Evolutionary conservation across 352 stramenopile genomes (phyloP), one percentile per base, ranked within the genome.

Genomic region (Globisporangium apiculatum): DNA sequence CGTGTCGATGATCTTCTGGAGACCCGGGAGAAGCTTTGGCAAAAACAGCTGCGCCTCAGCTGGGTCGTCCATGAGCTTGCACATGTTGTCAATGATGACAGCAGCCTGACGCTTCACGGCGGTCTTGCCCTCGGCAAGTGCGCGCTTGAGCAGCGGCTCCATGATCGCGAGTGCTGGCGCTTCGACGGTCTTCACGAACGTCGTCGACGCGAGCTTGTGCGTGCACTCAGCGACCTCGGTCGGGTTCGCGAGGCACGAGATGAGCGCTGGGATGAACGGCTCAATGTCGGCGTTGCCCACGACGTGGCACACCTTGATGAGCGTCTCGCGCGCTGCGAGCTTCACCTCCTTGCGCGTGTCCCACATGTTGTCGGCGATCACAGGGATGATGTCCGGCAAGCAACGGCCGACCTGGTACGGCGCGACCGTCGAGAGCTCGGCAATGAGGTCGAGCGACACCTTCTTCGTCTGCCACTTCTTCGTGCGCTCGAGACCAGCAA

Each of bases 41-140:
- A 99, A 94, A 80, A 99, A 99, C 37, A 97, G 86, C 76, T 96
- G 94, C 9, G 95, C 97, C 71, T 98, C 94, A 66, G 97, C 71
- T 1, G 97, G 94, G 72, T 99, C 95, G 72, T 99, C 96, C 64
- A 99, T 97, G 46, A 99, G 84, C 87, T 99, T 99, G 75, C 89
- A 98, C 95, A 99, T 98, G 83, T 99, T 99, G 84, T 99, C 94
- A 73, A 98, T 99, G 66, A 99, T 99, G 62, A 99, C 96, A 65
- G 95, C 94, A 52, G 91, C 93, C 79, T 99, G 96, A 87, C 96
- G 93, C 79, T 99, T 98, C 38, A 98, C 96, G 14, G 96, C 86
- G 3, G 85, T 98, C 76, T 97, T 96, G 52, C 96, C 96, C 68
- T 99, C 95, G 57, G 95, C 91, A 51, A 99, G 72, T 55, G 95